These are phyloP conservation scores for Scenedesmus sp. DNA, from an alignment of 163 green algal species.

Conservation along the genomic window DNA sequence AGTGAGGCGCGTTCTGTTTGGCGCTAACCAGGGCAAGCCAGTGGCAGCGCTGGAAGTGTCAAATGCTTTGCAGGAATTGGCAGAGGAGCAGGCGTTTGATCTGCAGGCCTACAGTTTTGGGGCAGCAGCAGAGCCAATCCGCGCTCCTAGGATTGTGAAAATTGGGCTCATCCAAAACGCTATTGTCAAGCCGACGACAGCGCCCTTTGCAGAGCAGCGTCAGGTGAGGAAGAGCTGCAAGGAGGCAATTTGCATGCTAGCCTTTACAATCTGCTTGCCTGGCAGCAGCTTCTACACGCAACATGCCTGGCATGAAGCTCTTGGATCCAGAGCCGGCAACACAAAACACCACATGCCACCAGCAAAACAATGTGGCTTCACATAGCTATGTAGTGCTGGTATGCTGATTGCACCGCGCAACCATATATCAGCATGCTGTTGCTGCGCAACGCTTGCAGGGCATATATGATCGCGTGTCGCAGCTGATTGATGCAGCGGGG, in stretches of 20 bases:
- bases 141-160: conserved; percentile 76
- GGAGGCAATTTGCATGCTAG: neutral
- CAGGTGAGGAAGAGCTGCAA: conserved; percentile 60
- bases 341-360: too few species aligned
- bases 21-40: conserved; percentile 78
- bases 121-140: conserved; percentile 87
- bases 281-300: neutral
- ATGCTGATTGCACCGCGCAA: neutral
- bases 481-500: conserved; percentile 86
- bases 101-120: conserved; percentile 84
- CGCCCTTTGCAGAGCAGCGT: conserved; percentile 87
- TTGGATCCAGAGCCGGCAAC: too few species aligned
- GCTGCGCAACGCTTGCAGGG: conserved; percentile 46
- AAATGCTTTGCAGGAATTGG: neutral
- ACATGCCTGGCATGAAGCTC: neutral
- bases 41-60: conserved; percentile 63
- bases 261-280: neutral
- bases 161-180: conserved; percentile 94
- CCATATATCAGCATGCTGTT: too few species aligned
- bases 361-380: neutral
- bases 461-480: conserved; percentile 75
- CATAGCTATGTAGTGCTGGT: neutral
- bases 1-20: conserved; percentile 85
- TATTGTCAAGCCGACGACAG: conserved; percentile 86
- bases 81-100: conserved; percentile 66